phyloP scores from a whole-genome alignment of 208 protist species.

The Crithidia brevicula region DNA sequence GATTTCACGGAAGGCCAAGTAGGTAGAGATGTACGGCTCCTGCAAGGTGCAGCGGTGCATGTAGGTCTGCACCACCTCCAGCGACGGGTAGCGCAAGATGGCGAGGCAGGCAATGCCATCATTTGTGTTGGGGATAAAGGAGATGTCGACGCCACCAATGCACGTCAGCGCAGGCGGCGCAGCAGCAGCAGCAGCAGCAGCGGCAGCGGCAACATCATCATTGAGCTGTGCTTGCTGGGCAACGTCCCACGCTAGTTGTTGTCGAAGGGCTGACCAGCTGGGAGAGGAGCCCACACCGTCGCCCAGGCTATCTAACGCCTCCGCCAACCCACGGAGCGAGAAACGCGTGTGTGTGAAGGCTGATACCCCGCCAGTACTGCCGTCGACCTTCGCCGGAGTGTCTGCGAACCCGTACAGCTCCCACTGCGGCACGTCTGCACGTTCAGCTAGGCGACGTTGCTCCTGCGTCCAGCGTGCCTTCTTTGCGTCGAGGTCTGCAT shows the following conservation, averaged over 20 bases:
- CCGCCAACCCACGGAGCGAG: constrained; percentile 1
- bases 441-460: constrained; percentile 34
- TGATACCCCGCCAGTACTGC: too few relatives aligned
- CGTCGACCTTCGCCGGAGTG: too few relatives aligned
- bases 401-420: constrained; percentile 24
- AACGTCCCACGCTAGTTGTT: constrained; percentile 22
- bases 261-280: constrained; percentile 5
- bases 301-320: neutral
- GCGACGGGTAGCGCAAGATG: constrained; percentile 67
- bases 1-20: constrained; percentile 96
- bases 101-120: constrained; percentile 71
- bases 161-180: constrained; percentile 31
- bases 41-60: constrained; percentile 65
- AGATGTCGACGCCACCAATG: constrained; percentile 81
- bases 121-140: constrained; percentile 65
- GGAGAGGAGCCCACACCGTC: neutral
- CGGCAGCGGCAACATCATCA: neutral
- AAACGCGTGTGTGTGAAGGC: constrained; percentile 34
- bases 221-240: neutral
- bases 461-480: constrained; percentile 36
- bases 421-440: constrained; percentile 37
- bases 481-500: constrained; percentile 10
- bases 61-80: constrained; percentile 40
- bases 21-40: constrained; percentile 95
- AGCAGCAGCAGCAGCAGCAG: neutral